Evolutionary conservation across 305 asterid species (phyloP), one percentile per base, ranked within the genome.

Genomic region (Fraxinus greggii): DNA sequence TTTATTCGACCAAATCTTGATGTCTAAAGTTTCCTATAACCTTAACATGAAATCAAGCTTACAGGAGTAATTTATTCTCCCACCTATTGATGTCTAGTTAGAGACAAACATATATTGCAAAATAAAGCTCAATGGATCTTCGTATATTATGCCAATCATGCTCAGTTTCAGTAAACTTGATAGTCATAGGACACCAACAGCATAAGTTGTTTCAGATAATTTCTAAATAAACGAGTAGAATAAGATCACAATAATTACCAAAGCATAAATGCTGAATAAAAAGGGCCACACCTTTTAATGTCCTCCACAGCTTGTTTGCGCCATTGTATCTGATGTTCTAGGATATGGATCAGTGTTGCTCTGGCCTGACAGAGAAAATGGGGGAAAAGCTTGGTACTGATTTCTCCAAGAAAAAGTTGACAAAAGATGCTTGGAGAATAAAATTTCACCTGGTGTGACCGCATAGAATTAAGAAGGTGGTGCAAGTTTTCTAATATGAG

Each of bases 291-390:
- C 92, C 88, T 88, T 84, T 85, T 89, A 56, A 89, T 89, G 81
- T 87, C 90, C 81, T 89, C 92, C 51, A 89, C 88, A 0, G 89
- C 92, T 83, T 84, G 90, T 77, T 89, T 87, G 32, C 89, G 89
- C 31, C 85, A 83, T 35, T 85, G 86, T 85, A 87, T 89, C 81
- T 89, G 92, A 79, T 82, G 88, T 69, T 85, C 92, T 82, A 89
- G 85, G 74, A 89, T 87, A 74, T 89, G 90, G 82, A 89, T 84
- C 17, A 89, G 82, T 26, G 92, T 89, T 23, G 92, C 90, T 40
- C 92, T 83, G 73, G 90, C 92, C 90, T 89, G 80, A 83, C 33
- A 83, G 10, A 81, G 80, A 67, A 54, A 54, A 51, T 9, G 2
- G 17, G 7, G 21, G n/a, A 51, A 51, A 51, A 51, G 63, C 63